phyloP scores from a whole-genome alignment of 306 rosid species.

The Trifolium subterraneum region DNA sequence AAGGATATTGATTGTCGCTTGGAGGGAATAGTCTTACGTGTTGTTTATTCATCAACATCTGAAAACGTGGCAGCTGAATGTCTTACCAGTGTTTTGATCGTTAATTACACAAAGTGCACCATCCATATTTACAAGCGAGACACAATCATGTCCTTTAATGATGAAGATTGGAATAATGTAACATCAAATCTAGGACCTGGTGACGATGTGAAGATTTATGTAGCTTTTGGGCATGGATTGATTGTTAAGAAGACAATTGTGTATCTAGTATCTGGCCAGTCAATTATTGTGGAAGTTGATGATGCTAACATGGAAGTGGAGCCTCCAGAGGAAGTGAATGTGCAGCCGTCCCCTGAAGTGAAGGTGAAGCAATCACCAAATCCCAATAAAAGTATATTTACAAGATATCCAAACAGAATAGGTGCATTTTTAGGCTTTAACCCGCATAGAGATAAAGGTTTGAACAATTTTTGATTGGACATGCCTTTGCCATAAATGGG shows the following conservation, averaged over 20 bases:
- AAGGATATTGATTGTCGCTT: background rate
- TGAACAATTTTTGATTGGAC: background rate
- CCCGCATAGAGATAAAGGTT: background rate
- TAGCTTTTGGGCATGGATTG: background rate
- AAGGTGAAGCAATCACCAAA: background rate
- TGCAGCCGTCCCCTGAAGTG: background rate
- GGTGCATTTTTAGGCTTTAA: background rate
- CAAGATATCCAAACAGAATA: background rate
- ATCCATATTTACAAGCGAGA: background rate
- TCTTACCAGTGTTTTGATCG: background rate
- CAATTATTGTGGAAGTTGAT: background rate
- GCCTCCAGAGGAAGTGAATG: background rate
- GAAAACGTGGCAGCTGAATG: background rate
- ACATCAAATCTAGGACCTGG: constrained; percentile 9
- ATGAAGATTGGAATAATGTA: background rate
- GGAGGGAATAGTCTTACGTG: background rate
- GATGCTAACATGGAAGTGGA: background rate
- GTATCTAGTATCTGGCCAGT: background rate
- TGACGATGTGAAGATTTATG: background rate
- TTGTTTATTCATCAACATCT: background rate
- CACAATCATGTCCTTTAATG: background rate
- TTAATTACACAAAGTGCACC: constrained; percentile 4
- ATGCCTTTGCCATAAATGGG: background rate
- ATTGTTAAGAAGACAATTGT: background rate
- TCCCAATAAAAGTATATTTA: background rate